Conservation (phyloP, 148 eudicot genomes). For the Camellia granthamiana region DNA sequence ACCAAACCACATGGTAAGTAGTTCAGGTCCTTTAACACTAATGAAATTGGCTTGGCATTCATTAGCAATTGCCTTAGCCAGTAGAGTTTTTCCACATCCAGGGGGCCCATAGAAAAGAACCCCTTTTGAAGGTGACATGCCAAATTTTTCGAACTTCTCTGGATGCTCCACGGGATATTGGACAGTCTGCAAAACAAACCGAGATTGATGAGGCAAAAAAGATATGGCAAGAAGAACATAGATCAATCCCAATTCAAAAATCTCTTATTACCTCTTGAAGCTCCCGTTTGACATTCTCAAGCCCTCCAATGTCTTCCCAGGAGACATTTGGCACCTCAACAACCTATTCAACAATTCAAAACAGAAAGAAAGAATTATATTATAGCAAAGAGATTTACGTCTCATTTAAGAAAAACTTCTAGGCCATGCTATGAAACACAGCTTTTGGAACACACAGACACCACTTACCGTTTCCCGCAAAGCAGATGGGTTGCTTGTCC, state of each 20-base stretch:
- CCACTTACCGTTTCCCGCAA: slow-evolving; percentile 37
- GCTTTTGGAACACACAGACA: background rate
- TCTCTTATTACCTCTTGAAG: slow-evolving; percentile 35
- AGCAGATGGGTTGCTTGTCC: slow-evolving; percentile 39
- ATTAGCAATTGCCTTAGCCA: slow-evolving; percentile 56
- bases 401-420: background rate
- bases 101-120: slow-evolving; percentile 38
- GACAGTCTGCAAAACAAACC: slow-evolving; percentile 34
- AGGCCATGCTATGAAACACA: background rate
- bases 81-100: slow-evolving; percentile 45
- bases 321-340: slow-evolving; percentile 44
- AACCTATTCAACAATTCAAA: slow-evolving; percentile 16
- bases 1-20: slow-evolving; percentile 63
- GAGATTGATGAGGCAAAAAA: background rate
- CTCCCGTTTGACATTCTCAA: slow-evolving; percentile 44
- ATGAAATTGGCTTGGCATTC: slow-evolving; percentile 56
- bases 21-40: slow-evolving; percentile 51
- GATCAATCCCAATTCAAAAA: background rate
- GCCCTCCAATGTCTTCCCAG: slow-evolving; percentile 49
- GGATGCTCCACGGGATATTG: slow-evolving; percentile 62
- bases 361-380: background rate
- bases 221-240: background rate
- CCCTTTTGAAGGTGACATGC: slow-evolving; percentile 52
- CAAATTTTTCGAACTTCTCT: slow-evolving; percentile 45
- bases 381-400: background rate